Conservation (phyloP, 192 early-diverging fungal genomes). For the Entomortierella parvispora region DNA sequence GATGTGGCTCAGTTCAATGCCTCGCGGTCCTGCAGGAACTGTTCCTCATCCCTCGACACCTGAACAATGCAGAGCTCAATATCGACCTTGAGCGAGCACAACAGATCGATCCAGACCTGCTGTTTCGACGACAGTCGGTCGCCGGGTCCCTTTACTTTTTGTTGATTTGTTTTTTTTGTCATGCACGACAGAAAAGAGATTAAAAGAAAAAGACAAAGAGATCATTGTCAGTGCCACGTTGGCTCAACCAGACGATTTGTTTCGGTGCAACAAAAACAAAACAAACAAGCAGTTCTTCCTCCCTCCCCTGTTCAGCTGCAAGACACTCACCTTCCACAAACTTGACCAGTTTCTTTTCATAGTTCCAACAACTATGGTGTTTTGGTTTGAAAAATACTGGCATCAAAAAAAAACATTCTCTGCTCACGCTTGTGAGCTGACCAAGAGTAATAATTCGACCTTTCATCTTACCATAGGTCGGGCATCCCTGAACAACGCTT, state of each 20-base stretch:
- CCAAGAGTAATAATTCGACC: too few species aligned
- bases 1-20: slow-evolving; percentile 3
- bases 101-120: slow-evolving; percentile 72
- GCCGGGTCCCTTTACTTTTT: slow-evolving; percentile 71
- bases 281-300: too few species aligned
- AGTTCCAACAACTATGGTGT: slow-evolving; percentile 66
- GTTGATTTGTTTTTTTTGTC: neutral
- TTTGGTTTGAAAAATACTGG: neutral
- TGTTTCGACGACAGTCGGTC: slow-evolving; percentile 76
- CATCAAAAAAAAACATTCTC: neutral
- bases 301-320: neutral
- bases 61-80: slow-evolving; percentile 73
- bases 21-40: slow-evolving; percentile 28
- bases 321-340: slow-evolving; percentile 65
- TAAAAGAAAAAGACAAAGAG: neutral
- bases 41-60: slow-evolving; percentile 54
- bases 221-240: neutral
- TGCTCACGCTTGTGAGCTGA: too few species aligned
- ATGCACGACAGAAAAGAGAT: neutral
- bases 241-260: neutral
- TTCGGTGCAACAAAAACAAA: neutral
- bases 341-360: slow-evolving; percentile 58
- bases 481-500: slow-evolving; percentile 74
- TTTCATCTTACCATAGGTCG: slow-evolving; percentile 64
- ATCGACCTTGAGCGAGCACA: slow-evolving; percentile 58